These are phyloP conservation scores for Datura wrightii DNA, from an alignment of 257 asterid genomes.

Conservation along the genomic window DNA sequence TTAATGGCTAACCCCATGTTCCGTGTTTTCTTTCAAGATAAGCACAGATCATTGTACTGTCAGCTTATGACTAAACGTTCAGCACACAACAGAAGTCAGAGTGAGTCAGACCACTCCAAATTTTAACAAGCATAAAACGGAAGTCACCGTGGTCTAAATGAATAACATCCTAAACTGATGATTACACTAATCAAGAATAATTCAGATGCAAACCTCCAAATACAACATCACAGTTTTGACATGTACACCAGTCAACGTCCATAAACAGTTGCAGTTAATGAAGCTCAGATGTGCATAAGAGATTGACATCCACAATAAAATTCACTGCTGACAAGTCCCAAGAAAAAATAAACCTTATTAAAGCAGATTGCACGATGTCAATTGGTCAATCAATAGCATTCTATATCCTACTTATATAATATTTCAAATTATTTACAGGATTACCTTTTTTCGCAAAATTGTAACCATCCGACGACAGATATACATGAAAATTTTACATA, in stretches of 20 bases:
- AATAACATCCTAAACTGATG: not conserved
- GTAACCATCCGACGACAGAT: constrained; percentile 21
- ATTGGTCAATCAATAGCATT: constrained; percentile 19
- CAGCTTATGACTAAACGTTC: constrained; percentile 1
- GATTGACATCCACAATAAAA: not conserved
- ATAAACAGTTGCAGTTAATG: not conserved
- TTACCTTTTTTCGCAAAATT: constrained; percentile 19
- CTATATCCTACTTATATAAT: constrained; percentile 1
- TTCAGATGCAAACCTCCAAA: not conserved
- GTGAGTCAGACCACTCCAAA: not conserved
- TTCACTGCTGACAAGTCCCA: not conserved
- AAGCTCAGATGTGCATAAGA: constrained; percentile 7
- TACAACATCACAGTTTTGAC: constrained; percentile 6
- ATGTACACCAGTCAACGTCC: not conserved
- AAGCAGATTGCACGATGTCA: not conserved
- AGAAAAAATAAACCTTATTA: not conserved
- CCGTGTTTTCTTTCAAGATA: not conserved
- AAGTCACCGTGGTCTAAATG: not conserved
- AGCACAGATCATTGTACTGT: constrained; percentile 3
- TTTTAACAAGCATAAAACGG: not conserved
- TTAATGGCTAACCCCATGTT: not conserved
- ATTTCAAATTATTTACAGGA: constrained; percentile 25
- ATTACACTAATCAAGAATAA: not conserved
- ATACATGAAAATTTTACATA: constrained; percentile 16
- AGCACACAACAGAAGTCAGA: constrained; percentile 16